Percentiles rank a stretch among this genome's conserved stretches.
Evolutionary conservation across 2,329 filamentous ascomycete species (phyloP).

Genomic region (Sordariomycetes sp.): DNA sequence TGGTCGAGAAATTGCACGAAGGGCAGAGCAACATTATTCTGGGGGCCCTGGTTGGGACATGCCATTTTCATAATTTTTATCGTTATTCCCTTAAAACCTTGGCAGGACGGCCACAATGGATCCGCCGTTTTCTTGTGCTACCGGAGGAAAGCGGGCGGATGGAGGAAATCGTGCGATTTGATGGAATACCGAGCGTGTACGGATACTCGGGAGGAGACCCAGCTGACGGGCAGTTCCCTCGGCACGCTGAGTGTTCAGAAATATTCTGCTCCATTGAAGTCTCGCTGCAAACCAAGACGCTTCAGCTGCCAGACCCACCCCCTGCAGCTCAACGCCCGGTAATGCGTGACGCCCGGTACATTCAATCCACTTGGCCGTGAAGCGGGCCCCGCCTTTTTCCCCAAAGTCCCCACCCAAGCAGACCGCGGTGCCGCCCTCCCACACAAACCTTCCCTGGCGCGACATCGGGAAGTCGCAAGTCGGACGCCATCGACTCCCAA

Average conservation of each 20-base stretch:
- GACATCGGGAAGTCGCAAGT: background rate
- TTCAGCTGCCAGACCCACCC: background rate
- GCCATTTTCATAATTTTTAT: no score
- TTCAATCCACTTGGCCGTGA: no score
- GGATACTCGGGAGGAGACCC: no score
- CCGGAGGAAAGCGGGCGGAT: no score
- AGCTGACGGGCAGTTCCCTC: background rate
- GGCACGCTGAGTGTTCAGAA: background rate
- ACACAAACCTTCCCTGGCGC: background rate
- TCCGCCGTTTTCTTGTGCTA: no score
- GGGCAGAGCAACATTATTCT: no score
- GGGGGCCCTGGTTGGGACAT: no score
- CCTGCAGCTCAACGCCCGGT: conserved; percentile 2
- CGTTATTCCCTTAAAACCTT: no score
- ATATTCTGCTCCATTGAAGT: background rate
- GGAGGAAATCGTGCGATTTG: no score
- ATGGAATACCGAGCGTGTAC: background rate
- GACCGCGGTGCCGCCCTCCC: background rate
- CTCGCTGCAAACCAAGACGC: no score
- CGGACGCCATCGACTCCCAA: background rate
- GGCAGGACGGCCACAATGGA: no score
- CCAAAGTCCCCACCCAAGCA: conserved; percentile 3
- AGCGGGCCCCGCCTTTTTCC: background rate
- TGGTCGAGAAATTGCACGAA: no score
- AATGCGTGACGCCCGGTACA: background rate